Percentiles rank a stretch among this genome's conserved stretches.
phyloP scores from a whole-genome alignment of 2,329 filamentous ascomycete genomes.

The Ophiocordyceps sinensis region DNA sequence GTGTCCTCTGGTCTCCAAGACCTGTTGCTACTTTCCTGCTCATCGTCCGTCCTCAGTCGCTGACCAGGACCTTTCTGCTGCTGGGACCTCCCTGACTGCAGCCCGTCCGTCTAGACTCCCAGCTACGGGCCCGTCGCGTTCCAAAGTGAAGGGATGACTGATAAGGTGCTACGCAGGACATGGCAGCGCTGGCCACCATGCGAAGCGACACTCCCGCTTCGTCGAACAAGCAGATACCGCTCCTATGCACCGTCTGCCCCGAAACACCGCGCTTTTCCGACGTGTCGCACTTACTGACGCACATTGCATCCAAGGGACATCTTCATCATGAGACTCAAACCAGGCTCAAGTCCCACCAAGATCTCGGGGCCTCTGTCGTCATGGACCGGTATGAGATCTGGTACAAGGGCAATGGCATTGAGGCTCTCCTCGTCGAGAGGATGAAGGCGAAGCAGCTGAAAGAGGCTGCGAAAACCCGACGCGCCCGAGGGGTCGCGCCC shows the following conservation, averaged over 20 bases:
- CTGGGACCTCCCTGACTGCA: not conserved
- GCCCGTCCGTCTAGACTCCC: slow-evolving; percentile 1
- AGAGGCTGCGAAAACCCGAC: slow-evolving; percentile 39
- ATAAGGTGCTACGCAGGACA: slow-evolving; percentile 13
- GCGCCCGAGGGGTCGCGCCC: slow-evolving; percentile 11
- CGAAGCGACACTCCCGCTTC: slow-evolving; percentile 8
- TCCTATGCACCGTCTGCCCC: slow-evolving; percentile 73
- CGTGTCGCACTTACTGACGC: slow-evolving; percentile 80
- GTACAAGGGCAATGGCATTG: slow-evolving; percentile 60
- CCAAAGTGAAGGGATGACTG: not conserved
- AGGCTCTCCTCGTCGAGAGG: slow-evolving; percentile 60
- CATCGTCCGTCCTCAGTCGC: slow-evolving; percentile 1
- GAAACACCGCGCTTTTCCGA: slow-evolving; percentile 74
- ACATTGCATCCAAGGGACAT: slow-evolving; percentile 87
- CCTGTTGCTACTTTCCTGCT: slow-evolving; percentile 14
- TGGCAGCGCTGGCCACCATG: slow-evolving; percentile 18
- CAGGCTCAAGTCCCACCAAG: slow-evolving; percentile 54
- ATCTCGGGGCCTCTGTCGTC: slow-evolving; percentile 45
- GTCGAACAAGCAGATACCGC: slow-evolving; percentile 36
- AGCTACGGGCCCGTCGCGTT: not conserved
- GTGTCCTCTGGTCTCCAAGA: slow-evolving; percentile 3
- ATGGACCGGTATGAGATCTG: slow-evolving; percentile 62
- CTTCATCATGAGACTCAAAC: slow-evolving; percentile 72
- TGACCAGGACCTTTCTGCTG: not conserved
- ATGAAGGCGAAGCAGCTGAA: slow-evolving; percentile 64